Conservation (phyloP, 2,329 filamentous ascomycete species). For the Fusarium xyrophilum region DNA sequence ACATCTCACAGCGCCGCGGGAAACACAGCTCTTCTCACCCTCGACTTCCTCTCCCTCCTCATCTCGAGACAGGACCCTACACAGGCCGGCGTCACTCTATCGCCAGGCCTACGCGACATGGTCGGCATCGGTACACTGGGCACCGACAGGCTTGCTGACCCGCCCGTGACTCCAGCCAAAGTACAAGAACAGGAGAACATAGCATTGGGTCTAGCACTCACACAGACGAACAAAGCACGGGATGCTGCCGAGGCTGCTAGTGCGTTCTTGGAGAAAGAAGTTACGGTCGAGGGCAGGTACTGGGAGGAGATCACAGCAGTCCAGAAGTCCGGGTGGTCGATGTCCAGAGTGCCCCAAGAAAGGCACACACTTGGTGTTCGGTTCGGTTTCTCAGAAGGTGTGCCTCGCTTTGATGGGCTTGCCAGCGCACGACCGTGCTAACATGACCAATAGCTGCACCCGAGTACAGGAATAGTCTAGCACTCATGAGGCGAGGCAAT, state of each 20-base stretch:
- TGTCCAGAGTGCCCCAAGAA: slow-evolving; percentile 78
- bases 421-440: slow-evolving; percentile 28
- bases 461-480: slow-evolving; percentile 73
- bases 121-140: slow-evolving; percentile 79
- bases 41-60: slow-evolving; percentile 84
- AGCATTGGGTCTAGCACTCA: slow-evolving; percentile 76
- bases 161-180: slow-evolving; percentile 63
- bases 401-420: slow-evolving; percentile 12
- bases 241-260: slow-evolving; percentile 77
- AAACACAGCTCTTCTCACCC: slow-evolving; percentile 70
- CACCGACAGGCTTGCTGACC: slow-evolving; percentile 67
- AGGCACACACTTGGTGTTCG: slow-evolving; percentile 79
- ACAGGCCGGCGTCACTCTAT: slow-evolving; percentile 73
- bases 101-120: slow-evolving; percentile 70
- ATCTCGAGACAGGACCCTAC: slow-evolving; percentile 81
- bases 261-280: slow-evolving; percentile 75
- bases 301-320: slow-evolving; percentile 87
- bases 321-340: slow-evolving; percentile 83
- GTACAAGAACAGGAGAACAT: slow-evolving; percentile 63
- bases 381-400: slow-evolving; percentile 85
- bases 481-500: slow-evolving; percentile 75
- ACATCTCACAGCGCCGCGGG: slow-evolving; percentile 44
- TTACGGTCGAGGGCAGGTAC: slow-evolving; percentile 81
- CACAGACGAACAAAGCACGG: slow-evolving; percentile 76
- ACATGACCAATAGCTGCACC: slow-evolving; percentile 54